Evolutionary conservation across 345 rosid genomes (phyloP).

Genomic region (Trapa bicornis): DNA sequence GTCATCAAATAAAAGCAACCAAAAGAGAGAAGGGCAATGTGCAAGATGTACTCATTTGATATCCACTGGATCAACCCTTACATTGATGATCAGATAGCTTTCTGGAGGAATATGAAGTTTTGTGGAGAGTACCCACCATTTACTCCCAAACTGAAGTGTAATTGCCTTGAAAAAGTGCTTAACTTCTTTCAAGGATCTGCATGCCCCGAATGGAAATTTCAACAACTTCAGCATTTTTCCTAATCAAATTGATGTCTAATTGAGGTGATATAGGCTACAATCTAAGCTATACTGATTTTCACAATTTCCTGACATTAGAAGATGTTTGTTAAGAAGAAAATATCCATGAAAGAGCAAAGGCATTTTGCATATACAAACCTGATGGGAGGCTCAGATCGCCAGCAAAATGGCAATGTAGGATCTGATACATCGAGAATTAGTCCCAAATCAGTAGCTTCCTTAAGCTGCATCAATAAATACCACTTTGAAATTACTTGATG

Average conservation of each 20-base stretch:
- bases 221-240: neutral
- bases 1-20: neutral
- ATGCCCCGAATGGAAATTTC: slow-evolving; percentile 2
- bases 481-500: neutral
- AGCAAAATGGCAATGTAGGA: slow-evolving; percentile 65
- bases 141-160: slow-evolving; percentile 72
- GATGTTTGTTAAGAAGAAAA: neutral
- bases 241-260: neutral
- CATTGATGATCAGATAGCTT: slow-evolving; percentile 69
- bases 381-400: slow-evolving; percentile 42
- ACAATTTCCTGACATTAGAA: neutral
- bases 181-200: slow-evolving; percentile 55
- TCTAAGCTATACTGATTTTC: neutral
- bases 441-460: slow-evolving; percentile 33
- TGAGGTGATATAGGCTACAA: neutral
- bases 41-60: neutral
- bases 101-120: slow-evolving; percentile 62
- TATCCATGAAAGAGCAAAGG: neutral
- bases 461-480: slow-evolving; percentile 33
- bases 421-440: slow-evolving; percentile 47
- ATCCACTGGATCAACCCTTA: slow-evolving; percentile 16
- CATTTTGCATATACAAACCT: slow-evolving; percentile 28
- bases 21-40: neutral
- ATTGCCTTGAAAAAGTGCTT: slow-evolving; percentile 61
- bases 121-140: slow-evolving; percentile 70